Evolutionary conservation across 2,329 filamentous ascomycete genomes (phyloP).

Genomic region (Fusarium paranaense): DNA sequence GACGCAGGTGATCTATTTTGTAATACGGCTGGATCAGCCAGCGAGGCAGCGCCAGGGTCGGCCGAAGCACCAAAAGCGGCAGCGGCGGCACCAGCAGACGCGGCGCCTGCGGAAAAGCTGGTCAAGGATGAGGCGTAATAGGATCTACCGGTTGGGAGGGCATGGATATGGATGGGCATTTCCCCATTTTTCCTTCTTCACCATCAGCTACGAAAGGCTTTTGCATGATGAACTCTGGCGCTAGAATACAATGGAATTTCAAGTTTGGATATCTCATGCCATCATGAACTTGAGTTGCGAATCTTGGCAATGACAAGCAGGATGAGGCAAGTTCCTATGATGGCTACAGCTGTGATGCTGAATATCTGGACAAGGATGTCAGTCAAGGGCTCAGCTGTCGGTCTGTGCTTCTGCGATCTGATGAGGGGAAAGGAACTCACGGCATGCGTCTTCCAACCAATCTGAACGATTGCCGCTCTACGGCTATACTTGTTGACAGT

Average conservation of each 20-base stretch:
- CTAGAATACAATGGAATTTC: slow-evolving; percentile 10
- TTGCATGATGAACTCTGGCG: slow-evolving; percentile 25
- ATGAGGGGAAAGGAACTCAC: slow-evolving; percentile 59
- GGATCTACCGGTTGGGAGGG: slow-evolving; percentile 3
- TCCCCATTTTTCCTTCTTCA: background rate
- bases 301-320: slow-evolving; percentile 65
- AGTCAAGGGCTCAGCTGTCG: background rate
- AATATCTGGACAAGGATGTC: slow-evolving; percentile 62
- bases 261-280: background rate
- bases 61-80: background rate
- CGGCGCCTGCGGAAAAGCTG: slow-evolving; percentile 1
- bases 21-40: slow-evolving; percentile 34
- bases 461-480: slow-evolving; percentile 86
- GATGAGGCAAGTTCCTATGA: slow-evolving; percentile 74
- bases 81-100: background rate
- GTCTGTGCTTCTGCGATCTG: background rate
- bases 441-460: slow-evolving; percentile 90
- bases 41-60: background rate
- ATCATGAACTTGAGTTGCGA: slow-evolving; percentile 30
- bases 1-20: slow-evolving; percentile 76
- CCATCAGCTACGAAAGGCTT: slow-evolving; percentile 2
- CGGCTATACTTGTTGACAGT: slow-evolving; percentile 84
- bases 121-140: slow-evolving; percentile 39
- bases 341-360: slow-evolving; percentile 69
- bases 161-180: slow-evolving; percentile 5